Percentiles rank a stretch among this genome's conserved stretches.
Conservation (phyloP, 139 green algal species). For the Dunaliella primolecta region DNA sequence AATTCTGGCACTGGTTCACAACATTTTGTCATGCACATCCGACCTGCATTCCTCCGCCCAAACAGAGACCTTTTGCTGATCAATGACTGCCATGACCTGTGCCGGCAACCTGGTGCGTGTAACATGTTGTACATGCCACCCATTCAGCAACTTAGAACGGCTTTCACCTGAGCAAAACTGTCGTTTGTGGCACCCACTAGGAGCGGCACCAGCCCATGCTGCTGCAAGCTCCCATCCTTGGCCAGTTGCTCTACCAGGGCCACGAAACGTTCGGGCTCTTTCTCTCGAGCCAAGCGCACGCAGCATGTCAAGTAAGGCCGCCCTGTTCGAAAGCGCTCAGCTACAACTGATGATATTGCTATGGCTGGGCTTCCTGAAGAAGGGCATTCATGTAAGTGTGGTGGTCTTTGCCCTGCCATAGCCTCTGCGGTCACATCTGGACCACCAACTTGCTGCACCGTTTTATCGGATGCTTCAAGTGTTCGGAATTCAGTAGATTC, state of each 20-base stretch:
- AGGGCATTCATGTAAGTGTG: too few relatives aligned
- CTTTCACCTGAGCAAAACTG: conserved; percentile 57
- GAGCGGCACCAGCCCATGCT: conserved; percentile 44
- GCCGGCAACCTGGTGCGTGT: too few relatives aligned
- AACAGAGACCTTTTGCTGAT: too few relatives aligned
- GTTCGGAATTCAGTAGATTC: background rate
- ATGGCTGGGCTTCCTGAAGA: too few relatives aligned
- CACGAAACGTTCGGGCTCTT: conserved; percentile 77
- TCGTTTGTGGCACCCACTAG: conserved; percentile 42
- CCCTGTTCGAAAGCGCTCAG: background rate
- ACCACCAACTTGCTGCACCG: background rate
- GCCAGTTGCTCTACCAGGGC: conserved; percentile 52
- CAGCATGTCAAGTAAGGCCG: conserved; percentile 63
- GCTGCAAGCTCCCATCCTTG: conserved; percentile 30
- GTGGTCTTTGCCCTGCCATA: too few relatives aligned
- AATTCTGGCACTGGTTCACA: too few relatives aligned
- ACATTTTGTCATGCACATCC: too few relatives aligned
- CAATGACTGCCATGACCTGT: too few relatives aligned
- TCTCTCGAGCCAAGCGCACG: conserved; percentile 74
- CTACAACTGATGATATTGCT: too few relatives aligned
- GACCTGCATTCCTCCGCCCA: too few relatives aligned
- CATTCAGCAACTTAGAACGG: background rate
- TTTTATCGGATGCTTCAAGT: background rate
- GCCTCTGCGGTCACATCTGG: background rate
- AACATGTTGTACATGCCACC: too few relatives aligned